These are phyloP conservation scores for Monosporascus sp. DNA, from an alignment of 2,329 filamentous ascomycete species.

Conservation along the genomic window DNA sequence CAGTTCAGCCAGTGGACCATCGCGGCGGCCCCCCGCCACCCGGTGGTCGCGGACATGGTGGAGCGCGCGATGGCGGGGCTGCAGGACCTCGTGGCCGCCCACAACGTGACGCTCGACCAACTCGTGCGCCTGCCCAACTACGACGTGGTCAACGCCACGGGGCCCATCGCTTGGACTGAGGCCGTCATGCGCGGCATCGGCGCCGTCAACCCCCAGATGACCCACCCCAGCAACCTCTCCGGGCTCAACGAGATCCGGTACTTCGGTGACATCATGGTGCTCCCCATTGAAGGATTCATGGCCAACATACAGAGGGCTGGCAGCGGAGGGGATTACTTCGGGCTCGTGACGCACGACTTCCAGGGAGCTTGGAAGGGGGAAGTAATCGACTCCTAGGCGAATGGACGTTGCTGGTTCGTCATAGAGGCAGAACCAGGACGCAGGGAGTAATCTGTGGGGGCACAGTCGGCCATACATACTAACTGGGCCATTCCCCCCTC, in stretches of 20 bases:
- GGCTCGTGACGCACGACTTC: no score
- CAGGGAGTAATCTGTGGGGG: no score
- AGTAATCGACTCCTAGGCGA: no score
- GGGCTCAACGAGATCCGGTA: slow-evolving; percentile 61
- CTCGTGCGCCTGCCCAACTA: slow-evolving; percentile 58
- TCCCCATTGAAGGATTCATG: slow-evolving; percentile 67
- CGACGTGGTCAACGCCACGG: slow-evolving; percentile 68
- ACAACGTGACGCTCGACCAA: slow-evolving; percentile 53
- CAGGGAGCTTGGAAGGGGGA: no score
- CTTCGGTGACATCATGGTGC: slow-evolving; percentile 58
- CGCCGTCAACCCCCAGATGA: slow-evolving; percentile 50
- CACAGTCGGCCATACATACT: no score
- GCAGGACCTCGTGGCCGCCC: slow-evolving; percentile 51
- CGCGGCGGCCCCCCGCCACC: slow-evolving; percentile 61
- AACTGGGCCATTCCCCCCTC: no score
- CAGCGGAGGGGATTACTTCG: no score
- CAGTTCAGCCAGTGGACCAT: slow-evolving; percentile 76
- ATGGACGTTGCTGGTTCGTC: no score
- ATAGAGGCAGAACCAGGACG: no score
- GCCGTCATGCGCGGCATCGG: slow-evolving; percentile 50
- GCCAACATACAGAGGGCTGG: slow-evolving; percentile 19
- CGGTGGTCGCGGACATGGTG: slow-evolving; percentile 63
- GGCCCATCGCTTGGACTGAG: slow-evolving; percentile 63
- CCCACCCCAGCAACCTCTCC: slow-evolving; percentile 44
- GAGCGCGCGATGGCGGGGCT: slow-evolving; percentile 66